phyloP scores from a whole-genome alignment of 805 yeast species.

The Cyberlindnera saturnus region DNA sequence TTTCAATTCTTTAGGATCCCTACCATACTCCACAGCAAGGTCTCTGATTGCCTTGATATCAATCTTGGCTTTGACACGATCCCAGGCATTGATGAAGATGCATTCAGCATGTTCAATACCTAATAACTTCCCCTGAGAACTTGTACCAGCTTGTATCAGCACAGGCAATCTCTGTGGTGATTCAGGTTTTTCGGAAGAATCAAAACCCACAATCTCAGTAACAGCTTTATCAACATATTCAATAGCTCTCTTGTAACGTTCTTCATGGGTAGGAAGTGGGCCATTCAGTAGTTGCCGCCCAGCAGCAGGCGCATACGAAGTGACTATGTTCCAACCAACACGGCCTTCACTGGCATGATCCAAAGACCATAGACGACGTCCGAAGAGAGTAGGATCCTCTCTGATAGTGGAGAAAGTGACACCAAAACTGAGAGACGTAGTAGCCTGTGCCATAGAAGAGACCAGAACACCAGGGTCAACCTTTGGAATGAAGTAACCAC shows the following conservation, averaged over 20 bases:
- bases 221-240: constrained; percentile 38
- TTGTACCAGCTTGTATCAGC: constrained; percentile 39
- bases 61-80: constrained; percentile 26
- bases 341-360: constrained; percentile 39
- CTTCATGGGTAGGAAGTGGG: constrained; percentile 31
- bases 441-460: constrained; percentile 34
- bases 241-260: constrained; percentile 34
- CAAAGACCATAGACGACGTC: constrained; percentile 26
- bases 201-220: constrained; percentile 33
- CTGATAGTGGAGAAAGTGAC: constrained; percentile 37
- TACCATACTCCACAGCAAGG: constrained; percentile 29
- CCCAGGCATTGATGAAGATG: constrained; percentile 31
- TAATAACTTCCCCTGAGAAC: constrained; percentile 32
- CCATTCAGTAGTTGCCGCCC: constrained; percentile 33
- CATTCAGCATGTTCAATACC: constrained; percentile 40
- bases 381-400: constrained; percentile 37
- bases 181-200: constrained; percentile 22
- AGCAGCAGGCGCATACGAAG: constrained; percentile 37
- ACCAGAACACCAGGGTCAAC: constrained; percentile 30
- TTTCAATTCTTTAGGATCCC: constrained; percentile 34
- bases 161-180: constrained; percentile 39
- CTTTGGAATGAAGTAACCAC: constrained; percentile 26
- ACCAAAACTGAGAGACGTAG: constrained; percentile 34
- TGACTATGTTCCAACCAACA: constrained; percentile 44
- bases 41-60: constrained; percentile 28